These are phyloP conservation scores for Pichia heedii DNA, from an alignment of 805 yeast species.

Conservation along the genomic window DNA sequence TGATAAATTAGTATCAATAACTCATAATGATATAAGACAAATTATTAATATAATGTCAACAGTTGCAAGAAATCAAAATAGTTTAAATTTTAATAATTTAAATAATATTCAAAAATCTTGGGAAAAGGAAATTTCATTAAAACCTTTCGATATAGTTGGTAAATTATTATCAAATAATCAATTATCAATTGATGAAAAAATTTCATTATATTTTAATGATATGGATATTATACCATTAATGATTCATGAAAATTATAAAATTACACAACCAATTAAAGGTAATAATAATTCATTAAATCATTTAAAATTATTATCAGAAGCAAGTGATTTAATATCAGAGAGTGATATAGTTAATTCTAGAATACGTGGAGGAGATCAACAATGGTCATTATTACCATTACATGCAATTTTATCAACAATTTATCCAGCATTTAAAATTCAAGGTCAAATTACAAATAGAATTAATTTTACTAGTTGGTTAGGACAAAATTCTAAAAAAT, in stretches of 20 bases:
- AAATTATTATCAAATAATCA: conserved; percentile 52
- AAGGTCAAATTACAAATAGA: conserved; percentile 62
- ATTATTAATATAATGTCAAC: conserved; percentile 85
- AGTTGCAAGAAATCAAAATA: conserved; percentile 62
- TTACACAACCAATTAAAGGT: conserved; percentile 43
- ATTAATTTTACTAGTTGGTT: conserved; percentile 78
- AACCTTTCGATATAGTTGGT: conserved; percentile 85
- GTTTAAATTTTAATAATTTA: conserved; percentile 56
- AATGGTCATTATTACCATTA: conserved; percentile 88
- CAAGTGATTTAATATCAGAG: conserved; percentile 81
- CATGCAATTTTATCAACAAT: conserved; percentile 85
- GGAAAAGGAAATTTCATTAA: conserved; percentile 84
- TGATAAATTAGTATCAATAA: conserved; percentile 75
- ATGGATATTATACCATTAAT: conserved; percentile 90
- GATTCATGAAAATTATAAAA: conserved; percentile 89
- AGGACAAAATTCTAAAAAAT: conserved; percentile 80
- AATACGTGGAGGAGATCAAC: conserved; percentile 86
- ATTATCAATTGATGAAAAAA: conserved; percentile 67
- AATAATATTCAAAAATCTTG: conserved; percentile 56
- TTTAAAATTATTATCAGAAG: conserved; percentile 56
- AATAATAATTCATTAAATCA: conserved; percentile 36
- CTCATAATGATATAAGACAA: conserved; percentile 89
- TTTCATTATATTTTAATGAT: conserved; percentile 87
- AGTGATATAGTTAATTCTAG: conserved; percentile 74
- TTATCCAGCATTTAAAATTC: conserved; percentile 63